Evolutionary conservation across 345 rosid species (phyloP).

Genomic region (Rhizophora apiculata): DNA sequence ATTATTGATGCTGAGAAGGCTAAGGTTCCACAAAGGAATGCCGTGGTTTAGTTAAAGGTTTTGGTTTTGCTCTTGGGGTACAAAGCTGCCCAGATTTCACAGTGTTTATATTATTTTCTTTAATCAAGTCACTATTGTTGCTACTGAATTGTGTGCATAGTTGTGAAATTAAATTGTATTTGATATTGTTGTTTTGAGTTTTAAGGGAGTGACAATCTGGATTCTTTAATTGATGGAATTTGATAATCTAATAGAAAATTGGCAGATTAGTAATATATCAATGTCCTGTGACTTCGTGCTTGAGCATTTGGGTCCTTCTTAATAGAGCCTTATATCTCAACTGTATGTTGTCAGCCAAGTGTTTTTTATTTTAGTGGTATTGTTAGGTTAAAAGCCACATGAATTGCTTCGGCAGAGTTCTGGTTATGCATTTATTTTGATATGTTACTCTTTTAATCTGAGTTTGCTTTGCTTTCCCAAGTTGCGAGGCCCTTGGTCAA

Average conservation of each 20-base stretch:
- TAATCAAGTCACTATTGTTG: not conserved
- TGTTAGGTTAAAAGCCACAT: no score
- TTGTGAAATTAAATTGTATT: not conserved
- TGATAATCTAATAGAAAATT: not conserved
- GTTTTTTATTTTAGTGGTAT: no score
- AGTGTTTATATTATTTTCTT: not conserved
- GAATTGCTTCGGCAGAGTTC: no score
- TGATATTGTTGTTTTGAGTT: not conserved
- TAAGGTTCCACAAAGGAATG: constrained; percentile 60
- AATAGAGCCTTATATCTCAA: not conserved
- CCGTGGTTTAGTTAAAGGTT: constrained; percentile 39
- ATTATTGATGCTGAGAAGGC: constrained; percentile 96
- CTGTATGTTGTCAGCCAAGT: not conserved
- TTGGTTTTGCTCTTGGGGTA: constrained; percentile 5
- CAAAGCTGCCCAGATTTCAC: not conserved
- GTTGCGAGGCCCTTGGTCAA: not conserved
- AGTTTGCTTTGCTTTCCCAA: not conserved
- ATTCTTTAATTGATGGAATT: not conserved
- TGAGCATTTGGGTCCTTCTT: not conserved
- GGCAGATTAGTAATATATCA: not conserved
- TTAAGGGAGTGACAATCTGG: not conserved
- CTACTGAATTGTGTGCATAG: not conserved
- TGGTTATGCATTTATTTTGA: no score
- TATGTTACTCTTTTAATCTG: not conserved
- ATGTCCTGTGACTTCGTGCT: not conserved